Percentiles rank a stretch among this genome's conserved stretches.
Conservation (phyloP, 2,329 filamentous ascomycete genomes). For the Fusarium heterosporum region DNA sequence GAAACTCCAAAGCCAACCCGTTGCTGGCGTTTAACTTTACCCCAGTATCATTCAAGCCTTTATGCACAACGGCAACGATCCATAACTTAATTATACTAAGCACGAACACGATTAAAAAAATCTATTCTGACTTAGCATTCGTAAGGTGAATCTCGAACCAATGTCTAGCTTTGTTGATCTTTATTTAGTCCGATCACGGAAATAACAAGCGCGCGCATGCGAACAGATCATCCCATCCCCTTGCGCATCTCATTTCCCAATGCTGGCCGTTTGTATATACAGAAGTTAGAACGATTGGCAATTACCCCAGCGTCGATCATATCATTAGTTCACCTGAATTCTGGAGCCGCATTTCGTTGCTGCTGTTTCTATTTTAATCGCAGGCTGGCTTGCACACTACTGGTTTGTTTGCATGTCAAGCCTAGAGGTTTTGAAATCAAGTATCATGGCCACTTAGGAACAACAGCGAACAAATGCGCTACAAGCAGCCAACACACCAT, state of each 20-base stretch:
- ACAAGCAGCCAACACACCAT: neutral
- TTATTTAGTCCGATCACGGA: neutral
- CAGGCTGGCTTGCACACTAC: neutral
- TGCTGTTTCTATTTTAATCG: conserved; percentile 5
- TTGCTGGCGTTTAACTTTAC: conserved; percentile 20
- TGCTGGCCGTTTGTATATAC: conserved; percentile 7
- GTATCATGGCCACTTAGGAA: neutral
- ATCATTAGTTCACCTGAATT: conserved; percentile 10
- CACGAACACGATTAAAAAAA: neutral
- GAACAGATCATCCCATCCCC: neutral
- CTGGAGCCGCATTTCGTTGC: conserved; percentile 2
- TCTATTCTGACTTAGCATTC: neutral
- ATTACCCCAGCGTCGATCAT: conserved; percentile 27
- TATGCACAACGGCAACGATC: neutral
- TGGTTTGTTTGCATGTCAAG: neutral
- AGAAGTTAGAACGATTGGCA: conserved; percentile 6
- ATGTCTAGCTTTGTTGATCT: neutral
- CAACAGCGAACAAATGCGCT: neutral
- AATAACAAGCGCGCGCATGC: conserved; percentile 22
- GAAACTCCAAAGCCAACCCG: neutral
- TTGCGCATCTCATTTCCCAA: conserved; percentile 22
- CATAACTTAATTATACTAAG: conserved; percentile 2
- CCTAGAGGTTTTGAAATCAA: neutral
- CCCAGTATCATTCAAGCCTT: neutral
- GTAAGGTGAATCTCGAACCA: neutral